Base-by-base conservation (phyloP, 768 basidiomycete species). In the Psilocybe cubensis region DNA sequence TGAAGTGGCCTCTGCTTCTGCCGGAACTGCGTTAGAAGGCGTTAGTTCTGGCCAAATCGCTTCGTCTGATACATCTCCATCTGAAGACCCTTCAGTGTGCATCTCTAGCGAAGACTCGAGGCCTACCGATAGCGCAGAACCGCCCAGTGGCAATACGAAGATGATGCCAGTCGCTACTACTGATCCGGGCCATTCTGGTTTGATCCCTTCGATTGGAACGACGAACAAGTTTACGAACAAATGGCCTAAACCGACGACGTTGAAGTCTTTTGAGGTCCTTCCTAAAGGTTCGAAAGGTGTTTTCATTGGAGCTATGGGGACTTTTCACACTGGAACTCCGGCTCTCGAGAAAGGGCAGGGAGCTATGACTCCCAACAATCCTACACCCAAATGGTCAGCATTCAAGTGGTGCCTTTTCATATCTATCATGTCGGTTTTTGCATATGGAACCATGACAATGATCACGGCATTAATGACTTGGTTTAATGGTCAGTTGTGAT, bases 391-490 rank as follows among this genome's bases (percentile, higher is more conserved):
- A n/a, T 89, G 89, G 89, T 84, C 83, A 14, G 52, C 57, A n/a
- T 80, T 79, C 65, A 91, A 89, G 69, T 86, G 84, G 83, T 77
- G 75, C 24, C 69, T 90, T 40, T 64, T 88, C 17, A 45, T 84
- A 14, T 88, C 87, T 3, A 76, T 86, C 3, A 68, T 73, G 23
- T 75, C 76, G 7, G 80, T 89, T 42, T 80, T 89, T 51, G 67
- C 68, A 0, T 87, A 83, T 69, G 86, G 86, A 1, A 60, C 77
- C 3, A 76, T 71, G 2, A 82, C 80, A 1, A 69, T 90, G 53
- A 68, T 77, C 6, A 82, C 77, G 60, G 78, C 82, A 0, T 63
- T 87, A 18, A 70, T 81, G 67, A 86, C 85, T 2, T 87, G 87
- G 83, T 84, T 83, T 67, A 70, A 77, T 64, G 75, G 85, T 84